A percentile compares a stretch with the other conserved stretches of the same genome.
Evolutionary conservation across 2,329 filamentous ascomycete genomes (phyloP).

Genomic region (Alternaria sp.): DNA sequence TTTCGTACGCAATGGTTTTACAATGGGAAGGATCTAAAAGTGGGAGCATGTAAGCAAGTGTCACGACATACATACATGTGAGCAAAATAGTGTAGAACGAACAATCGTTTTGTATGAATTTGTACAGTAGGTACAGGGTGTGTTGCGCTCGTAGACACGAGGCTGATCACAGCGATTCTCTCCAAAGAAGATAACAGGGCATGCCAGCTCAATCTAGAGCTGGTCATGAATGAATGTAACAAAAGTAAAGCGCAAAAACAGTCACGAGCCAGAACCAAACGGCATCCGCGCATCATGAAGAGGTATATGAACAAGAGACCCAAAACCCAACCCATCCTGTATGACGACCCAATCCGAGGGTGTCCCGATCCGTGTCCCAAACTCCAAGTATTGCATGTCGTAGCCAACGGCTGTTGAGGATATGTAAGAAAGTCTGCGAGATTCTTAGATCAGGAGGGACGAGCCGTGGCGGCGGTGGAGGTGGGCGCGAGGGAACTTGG

Average conservation of each 20-base stretch:
- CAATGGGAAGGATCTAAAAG: too few species aligned
- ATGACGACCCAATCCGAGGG: conserved; percentile 10
- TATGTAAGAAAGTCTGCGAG: conserved; percentile 7
- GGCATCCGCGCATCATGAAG: conserved; percentile 7
- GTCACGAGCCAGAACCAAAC: conserved; percentile 17
- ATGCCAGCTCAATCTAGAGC: conserved; percentile 16
- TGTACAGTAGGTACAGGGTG: conserved; percentile 17
- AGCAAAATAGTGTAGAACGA: not conserved
- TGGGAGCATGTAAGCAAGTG: not conserved
- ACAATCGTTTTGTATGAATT: conserved; percentile 19
- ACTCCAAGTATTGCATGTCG: conserved; percentile 32
- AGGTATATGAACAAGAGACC: conserved; percentile 26
- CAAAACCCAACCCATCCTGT: conserved; percentile 12
- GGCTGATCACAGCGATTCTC: conserved; percentile 17
- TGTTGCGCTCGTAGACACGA: conserved; percentile 13
- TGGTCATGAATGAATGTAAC: conserved; percentile 20
- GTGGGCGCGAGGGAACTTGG: conserved; percentile 34
- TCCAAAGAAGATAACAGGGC: conserved; percentile 17
- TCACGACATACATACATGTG: not conserved
- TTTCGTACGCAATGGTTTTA: too few species aligned
- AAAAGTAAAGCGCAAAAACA: conserved; percentile 12
- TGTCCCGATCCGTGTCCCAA: conserved; percentile 18
- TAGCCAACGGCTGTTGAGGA: conserved; percentile 11
- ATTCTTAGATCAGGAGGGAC: conserved; percentile 27
- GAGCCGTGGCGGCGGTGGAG: conserved; percentile 39